Evolutionary conservation across 306 rosid genomes (phyloP), one percentile per base, ranked within the genome.

Genomic region (Acacia melanoxylon): DNA sequence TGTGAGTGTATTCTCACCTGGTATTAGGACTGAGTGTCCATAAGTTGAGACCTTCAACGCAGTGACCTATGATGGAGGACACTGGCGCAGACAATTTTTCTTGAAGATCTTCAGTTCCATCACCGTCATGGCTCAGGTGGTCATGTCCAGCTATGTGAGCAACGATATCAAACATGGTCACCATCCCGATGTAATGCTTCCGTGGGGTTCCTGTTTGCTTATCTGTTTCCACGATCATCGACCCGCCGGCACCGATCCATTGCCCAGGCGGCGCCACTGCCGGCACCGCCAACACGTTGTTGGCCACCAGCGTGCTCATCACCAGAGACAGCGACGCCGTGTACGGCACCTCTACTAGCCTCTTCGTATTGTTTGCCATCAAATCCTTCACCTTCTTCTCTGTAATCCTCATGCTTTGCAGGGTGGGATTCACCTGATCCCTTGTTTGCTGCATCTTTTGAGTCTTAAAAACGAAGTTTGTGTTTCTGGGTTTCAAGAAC

Each of bases 251-350:
- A 44, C 99, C 98, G 58, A 93, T 91, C 98, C 97, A 93, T 13
- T 92, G 93, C 0, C 99, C 97, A 0, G 99, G 98, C 12, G 99
- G 97, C 0, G 97, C 98, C 0, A 93, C 97, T 82, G 91, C 96
- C 0, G 94, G 97, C 7, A 90, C 89, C 37, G 98, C 97, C 86
- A 87, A 85, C 19, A 92, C 91, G 42, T 29, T 80, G 82, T 93
- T 93, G 0, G 93, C 92, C 31, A 92, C 98, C 20, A 92, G 86
- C 0, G 89, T 70, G 70, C 83, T 88, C 97, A 93, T 91, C 9
- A 93, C 90, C 75, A 89, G 84, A 1, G 90, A 90, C 35, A 95
- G 80, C 5, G 97, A 83, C 3, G 97, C 97, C 31, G 93, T 91
- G 91, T 89, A 89, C 4, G 97, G 93, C 67, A 95, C 92, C 84